These are phyloP conservation scores for Picea abies DNA, from an alignment of 83 land plant genomes.

Conservation along the genomic window DNA sequence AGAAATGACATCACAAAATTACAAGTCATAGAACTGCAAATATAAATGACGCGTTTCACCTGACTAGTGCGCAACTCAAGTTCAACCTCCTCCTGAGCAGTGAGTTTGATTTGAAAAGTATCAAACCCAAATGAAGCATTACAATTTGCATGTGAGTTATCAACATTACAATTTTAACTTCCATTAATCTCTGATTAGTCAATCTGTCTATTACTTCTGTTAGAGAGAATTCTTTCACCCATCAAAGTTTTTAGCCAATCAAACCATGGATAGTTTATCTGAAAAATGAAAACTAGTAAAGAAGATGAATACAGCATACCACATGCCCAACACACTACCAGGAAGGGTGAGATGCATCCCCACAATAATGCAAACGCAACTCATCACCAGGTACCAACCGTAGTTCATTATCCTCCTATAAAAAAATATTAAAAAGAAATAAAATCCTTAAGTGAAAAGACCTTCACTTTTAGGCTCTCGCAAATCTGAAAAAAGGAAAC, in stretches of 20 bases:
- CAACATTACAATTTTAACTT: not conserved
- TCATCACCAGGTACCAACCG: slow-evolving; percentile 99
- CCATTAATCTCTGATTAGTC: not conserved
- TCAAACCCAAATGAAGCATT: slow-evolving; percentile 1
- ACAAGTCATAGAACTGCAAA: not conserved
- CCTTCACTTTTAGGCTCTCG: too few species aligned
- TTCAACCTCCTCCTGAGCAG: slow-evolving; percentile 99
- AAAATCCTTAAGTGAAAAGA: not conserved
- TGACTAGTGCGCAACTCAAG: slow-evolving; percentile 98
- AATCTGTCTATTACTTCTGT: not conserved
- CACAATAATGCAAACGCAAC: slow-evolving; percentile 90
- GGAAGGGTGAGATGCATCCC: slow-evolving; percentile 92
- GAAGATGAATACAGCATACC: slow-evolving; percentile 48
- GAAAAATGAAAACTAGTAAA: not conserved
- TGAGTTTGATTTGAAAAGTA: slow-evolving; percentile 77
- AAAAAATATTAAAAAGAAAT: not conserved
- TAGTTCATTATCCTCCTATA: slow-evolving; percentile 97
- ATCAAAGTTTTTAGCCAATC: slow-evolving; percentile 1
- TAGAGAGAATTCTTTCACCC: not conserved
- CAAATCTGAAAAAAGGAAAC: too few species aligned
- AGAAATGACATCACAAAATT: not conserved
- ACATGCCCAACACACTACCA: slow-evolving; percentile 99
- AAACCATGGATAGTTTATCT: slow-evolving; percentile 3
- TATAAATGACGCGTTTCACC: slow-evolving; percentile 39
- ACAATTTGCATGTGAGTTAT: too few species aligned